Evolutionary conservation across 2,329 filamentous ascomycete genomes (phyloP).

Genomic region (Pseudogymnoascus sp.): DNA sequence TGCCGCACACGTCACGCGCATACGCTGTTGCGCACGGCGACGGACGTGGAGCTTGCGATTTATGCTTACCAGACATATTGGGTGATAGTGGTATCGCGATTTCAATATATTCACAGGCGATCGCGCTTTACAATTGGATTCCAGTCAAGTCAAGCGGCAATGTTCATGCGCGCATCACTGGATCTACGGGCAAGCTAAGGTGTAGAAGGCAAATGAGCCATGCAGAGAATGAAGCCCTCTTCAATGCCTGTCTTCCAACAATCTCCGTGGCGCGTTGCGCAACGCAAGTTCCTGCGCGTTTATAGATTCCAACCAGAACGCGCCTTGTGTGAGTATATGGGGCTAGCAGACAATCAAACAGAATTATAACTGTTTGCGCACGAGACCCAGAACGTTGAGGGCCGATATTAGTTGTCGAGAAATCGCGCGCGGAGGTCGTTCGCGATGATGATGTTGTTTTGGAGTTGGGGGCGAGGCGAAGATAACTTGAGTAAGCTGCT

Average conservation of each 20-base stretch:
- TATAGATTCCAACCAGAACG: not conserved
- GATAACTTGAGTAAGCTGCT: slow-evolving; percentile 4
- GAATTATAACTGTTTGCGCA: slow-evolving; percentile 5
- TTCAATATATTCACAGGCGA: slow-evolving; percentile 17
- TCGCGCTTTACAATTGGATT: slow-evolving; percentile 22
- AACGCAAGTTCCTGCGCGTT: slow-evolving; percentile 4
- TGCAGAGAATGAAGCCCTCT: slow-evolving; percentile 14
- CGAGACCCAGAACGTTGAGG: not conserved
- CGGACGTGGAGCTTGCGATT: not conserved
- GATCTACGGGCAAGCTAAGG: slow-evolving; percentile 27
- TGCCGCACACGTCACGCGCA: not conserved
- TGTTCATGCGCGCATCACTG: slow-evolving; percentile 25
- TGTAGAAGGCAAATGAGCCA: slow-evolving; percentile 20
- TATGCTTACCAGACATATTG: slow-evolving; percentile 54
- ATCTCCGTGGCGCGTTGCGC: slow-evolving; percentile 7
- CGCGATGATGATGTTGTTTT: slow-evolving; percentile 7
- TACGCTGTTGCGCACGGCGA: not conserved
- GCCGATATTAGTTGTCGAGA: not conserved
- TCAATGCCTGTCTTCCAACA: slow-evolving; percentile 7
- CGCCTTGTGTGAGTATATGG: not conserved
- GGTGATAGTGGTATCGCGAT: slow-evolving; percentile 11
- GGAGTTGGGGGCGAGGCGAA: not conserved
- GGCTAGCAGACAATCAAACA: slow-evolving; percentile 5
- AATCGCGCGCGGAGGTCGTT: not conserved
- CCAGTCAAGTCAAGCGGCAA: slow-evolving; percentile 25